phyloP scores from a whole-genome alignment of 139 green algal species.

The Spirogloea muscicola region DNA sequence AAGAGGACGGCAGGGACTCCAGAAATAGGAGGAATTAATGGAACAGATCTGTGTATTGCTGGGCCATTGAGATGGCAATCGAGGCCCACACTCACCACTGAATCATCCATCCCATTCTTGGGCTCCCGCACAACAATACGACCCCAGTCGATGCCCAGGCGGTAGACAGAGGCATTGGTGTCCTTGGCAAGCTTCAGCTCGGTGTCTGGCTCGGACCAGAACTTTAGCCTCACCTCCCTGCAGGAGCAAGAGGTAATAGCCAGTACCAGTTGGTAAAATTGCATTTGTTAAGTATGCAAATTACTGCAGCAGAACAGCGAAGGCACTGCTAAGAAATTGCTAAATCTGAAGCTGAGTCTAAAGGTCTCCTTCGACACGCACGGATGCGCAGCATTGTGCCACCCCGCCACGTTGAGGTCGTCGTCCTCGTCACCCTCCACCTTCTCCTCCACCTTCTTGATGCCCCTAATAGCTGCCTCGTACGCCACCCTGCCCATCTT shows the following conservation, averaged over 20 bases:
- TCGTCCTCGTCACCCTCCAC: conserved; percentile 15
- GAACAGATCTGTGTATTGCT: neutral
- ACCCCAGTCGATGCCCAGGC: conserved; percentile 41
- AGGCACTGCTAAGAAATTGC: too few relatives aligned
- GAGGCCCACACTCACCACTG: neutral
- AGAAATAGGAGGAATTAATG: neutral
- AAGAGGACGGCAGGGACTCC: neutral
- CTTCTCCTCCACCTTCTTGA: too few relatives aligned
- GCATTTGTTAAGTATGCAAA: too few relatives aligned
- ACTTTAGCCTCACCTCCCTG: conserved; percentile 24
- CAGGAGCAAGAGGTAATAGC: too few relatives aligned
- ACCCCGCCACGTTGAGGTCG: conserved; percentile 1
- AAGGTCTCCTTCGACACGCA: too few relatives aligned
- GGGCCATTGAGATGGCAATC: neutral
- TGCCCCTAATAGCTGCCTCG: too few relatives aligned
- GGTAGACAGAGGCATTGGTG: conserved; percentile 5
- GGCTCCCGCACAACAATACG: conserved; percentile 12
- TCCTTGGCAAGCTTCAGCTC: conserved; percentile 27
- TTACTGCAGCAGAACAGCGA: too few relatives aligned
- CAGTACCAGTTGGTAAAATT: too few relatives aligned
- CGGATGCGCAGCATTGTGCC: conserved; percentile 12
- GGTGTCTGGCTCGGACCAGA: conserved; percentile 31
- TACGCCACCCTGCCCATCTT: too few relatives aligned
- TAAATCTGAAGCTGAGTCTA: too few relatives aligned
- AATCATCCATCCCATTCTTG: neutral